A percentile compares a stretch with the other conserved stretches of the same genome.
Conservation (phyloP, 2,329 filamentous ascomycete genomes). For the Fusarium miscanthi region DNA sequence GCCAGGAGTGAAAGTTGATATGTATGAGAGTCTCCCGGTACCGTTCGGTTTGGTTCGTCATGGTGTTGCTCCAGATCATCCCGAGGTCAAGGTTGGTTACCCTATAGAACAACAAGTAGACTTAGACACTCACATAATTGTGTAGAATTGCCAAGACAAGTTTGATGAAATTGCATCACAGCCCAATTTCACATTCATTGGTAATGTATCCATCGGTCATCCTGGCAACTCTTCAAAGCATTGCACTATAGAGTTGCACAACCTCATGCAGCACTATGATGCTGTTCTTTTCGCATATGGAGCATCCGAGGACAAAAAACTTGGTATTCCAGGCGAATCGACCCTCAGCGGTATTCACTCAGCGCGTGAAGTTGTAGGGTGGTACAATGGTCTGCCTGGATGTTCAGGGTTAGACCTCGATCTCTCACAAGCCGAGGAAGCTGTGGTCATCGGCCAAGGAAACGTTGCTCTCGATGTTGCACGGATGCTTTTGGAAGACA, state of each 20-base stretch:
- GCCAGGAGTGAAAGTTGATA: conserved; percentile 80
- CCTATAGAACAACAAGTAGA: neutral
- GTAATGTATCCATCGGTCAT: conserved; percentile 84
- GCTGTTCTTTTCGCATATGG: conserved; percentile 94
- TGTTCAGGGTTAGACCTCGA: conserved; percentile 78
- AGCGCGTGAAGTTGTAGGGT: conserved; percentile 92
- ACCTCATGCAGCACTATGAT: conserved; percentile 86
- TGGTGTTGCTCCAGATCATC: conserved; percentile 97
- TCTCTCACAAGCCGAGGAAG: conserved; percentile 80
- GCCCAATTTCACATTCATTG: conserved; percentile 87
- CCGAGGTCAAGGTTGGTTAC: conserved; percentile 86
- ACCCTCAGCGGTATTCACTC: conserved; percentile 80
- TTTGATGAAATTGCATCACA: conserved; percentile 89
- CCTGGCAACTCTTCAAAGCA: conserved; percentile 53
- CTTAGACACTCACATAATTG: conserved; percentile 1
- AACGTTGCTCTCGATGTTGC: conserved; percentile 97
- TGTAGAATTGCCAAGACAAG: conserved; percentile 91
- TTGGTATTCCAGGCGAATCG: conserved; percentile 84
- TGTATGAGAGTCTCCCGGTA: conserved; percentile 95
- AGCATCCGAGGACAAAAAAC: conserved; percentile 81
- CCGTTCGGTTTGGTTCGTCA: conserved; percentile 93
- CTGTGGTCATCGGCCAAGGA: conserved; percentile 90
- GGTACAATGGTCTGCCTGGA: conserved; percentile 97
- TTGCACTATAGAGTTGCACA: conserved; percentile 70
- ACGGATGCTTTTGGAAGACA: conserved; percentile 81